Evolutionary conservation across 208 protist species (phyloP).

Genomic region (Trypanosoma scelopori): DNA sequence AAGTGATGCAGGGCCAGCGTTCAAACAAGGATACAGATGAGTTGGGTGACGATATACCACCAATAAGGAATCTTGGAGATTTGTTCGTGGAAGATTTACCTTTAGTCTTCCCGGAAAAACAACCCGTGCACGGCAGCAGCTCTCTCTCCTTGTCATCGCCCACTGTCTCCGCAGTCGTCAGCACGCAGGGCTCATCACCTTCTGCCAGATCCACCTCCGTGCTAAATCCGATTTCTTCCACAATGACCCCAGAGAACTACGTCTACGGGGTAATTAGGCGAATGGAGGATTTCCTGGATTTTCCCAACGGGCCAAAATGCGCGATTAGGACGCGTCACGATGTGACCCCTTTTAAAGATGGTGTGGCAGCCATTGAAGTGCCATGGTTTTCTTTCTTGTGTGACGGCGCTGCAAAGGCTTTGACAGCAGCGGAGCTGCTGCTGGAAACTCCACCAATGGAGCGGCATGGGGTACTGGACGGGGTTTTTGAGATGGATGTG

Average conservation of each 20-base stretch:
- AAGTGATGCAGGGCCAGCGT: background rate
- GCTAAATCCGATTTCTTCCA: background rate
- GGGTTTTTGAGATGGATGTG: background rate
- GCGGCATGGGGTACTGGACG: background rate
- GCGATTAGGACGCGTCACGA: background rate
- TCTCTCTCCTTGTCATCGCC: background rate
- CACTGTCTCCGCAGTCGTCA: background rate
- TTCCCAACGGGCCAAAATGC: background rate
- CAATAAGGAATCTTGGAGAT: background rate
- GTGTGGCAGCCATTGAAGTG: conserved; percentile 14
- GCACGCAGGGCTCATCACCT: background rate
- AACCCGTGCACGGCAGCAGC: background rate
- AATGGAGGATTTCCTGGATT: background rate
- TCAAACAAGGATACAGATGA: background rate
- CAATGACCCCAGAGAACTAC: conserved; percentile 7
- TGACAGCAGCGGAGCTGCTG: background rate
- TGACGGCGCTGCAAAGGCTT: background rate
- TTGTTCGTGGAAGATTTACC: background rate
- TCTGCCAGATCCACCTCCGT: background rate
- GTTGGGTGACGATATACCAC: background rate
- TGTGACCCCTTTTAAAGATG: conserved; percentile 18
- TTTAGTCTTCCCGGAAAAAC: background rate
- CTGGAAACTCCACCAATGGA: background rate
- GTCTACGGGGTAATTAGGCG: background rate
- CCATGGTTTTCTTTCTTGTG: conserved; percentile 13